Conservation (phyloP, 208 protist species). For the Crithidia sp. region DNA sequence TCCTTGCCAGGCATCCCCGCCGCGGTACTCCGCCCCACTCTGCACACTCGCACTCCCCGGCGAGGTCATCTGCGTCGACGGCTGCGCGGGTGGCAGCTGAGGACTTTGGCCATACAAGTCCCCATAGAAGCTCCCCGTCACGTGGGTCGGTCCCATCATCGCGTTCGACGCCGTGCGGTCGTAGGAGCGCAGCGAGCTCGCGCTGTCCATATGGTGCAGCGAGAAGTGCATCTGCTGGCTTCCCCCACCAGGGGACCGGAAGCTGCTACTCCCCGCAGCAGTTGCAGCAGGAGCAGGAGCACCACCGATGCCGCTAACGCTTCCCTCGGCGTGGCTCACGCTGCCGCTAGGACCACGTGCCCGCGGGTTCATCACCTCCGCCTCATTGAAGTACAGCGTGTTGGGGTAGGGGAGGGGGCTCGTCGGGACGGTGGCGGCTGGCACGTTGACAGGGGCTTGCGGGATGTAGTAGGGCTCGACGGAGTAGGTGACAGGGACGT, state of each 20-base stretch:
- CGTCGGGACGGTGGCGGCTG: neutral
- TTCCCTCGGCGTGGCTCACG: neutral
- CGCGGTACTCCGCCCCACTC: neutral
- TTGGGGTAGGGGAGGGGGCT: neutral
- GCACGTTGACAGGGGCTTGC: neutral
- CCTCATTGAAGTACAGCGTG: constrained; percentile 15
- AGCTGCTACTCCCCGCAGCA: neutral
- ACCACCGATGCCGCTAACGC: too few relatives aligned
- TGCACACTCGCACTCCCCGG: neutral
- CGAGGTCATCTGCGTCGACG: neutral
- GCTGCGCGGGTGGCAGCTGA: constrained; percentile 4
- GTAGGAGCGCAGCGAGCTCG: constrained; percentile 10
- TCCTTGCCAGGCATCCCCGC: neutral
- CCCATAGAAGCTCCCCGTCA: constrained; percentile 25
- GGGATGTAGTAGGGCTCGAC: constrained; percentile 11
- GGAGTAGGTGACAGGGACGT: constrained; percentile 6
- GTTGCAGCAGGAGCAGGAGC: too few relatives aligned
- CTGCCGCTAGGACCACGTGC: neutral
- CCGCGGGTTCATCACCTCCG: neutral
- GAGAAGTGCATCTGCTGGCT: constrained; percentile 8
- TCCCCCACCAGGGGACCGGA: neutral
- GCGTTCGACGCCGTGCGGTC: constrained; percentile 9
- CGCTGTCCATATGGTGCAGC: constrained; percentile 4
- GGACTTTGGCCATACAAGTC: constrained; percentile 9
- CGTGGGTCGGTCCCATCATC: constrained; percentile 9